Conservation (phyloP, 78 protist genomes). For the Polysphondylium violaceum region DNA sequence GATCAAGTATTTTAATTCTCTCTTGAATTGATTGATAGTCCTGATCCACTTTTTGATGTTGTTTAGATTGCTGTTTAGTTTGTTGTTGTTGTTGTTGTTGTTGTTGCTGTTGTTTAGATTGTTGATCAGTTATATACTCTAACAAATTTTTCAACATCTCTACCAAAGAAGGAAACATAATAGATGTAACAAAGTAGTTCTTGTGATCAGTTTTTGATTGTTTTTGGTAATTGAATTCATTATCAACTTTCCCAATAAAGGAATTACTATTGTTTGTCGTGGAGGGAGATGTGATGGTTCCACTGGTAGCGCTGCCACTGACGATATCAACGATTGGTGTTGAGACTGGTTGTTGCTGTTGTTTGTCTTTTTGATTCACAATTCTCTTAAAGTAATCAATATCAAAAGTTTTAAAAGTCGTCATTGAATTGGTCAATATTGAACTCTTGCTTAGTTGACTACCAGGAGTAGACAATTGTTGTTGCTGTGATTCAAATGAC, state of each 20-base stretch:
- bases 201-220: conserved; percentile 14
- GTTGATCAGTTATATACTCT: neutral
- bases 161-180: conserved; percentile 33
- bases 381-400: neutral
- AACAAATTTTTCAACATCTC: neutral
- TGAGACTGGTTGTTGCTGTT: conserved; percentile 8
- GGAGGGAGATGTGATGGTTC: too few relatives aligned
- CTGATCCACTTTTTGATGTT: neutral
- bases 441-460: neutral
- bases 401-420: too few relatives aligned
- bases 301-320: too few relatives aligned
- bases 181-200: conserved; percentile 15
- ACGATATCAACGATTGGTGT: too few relatives aligned
- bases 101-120: neutral
- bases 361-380: neutral
- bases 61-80: neutral
- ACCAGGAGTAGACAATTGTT: neutral
- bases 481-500: too few relatives aligned
- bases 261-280: too few relatives aligned
- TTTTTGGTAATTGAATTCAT: neutral
- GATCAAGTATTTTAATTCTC: conserved; percentile 29
- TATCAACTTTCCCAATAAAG: conserved; percentile 23
- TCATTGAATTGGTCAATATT: too few relatives aligned
- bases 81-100: neutral
- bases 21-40: neutral